Base-by-base conservation (phyloP, 169 alveolate genomes). In the Sarcocystis neurona region DNA sequence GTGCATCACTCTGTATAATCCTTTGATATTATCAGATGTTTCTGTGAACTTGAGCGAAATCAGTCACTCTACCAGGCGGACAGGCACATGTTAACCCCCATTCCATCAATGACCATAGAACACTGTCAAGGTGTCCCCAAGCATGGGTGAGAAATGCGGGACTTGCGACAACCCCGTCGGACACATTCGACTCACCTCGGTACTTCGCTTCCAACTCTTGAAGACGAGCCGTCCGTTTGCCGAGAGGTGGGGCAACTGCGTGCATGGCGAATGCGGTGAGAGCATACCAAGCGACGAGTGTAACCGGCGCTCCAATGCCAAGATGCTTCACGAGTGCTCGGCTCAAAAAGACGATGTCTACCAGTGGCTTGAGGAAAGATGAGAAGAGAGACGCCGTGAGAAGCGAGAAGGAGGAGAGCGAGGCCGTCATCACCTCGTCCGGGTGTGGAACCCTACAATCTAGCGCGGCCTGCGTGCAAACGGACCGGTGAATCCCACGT, bases 391-490 rank as follows among this genome's bases (percentile, higher is more conserved):
- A 92, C 23, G 96, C 88, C 23, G 95, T 88, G 53, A 96, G 91
- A n/a, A 77, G 60, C 6, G 96, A 89, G 96, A 97, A 96, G 58
- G 93, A 94, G 44, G 94, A 95, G 39, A 95, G 90, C 68, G 95
- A 96, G 34, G 93, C 90, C 15, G 97, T 94, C 46, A 96, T 89
- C 66, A 95, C 85, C 82, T 96, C 91, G 80, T 96, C 98, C 37
- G 98, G 97, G 87, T 94, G 94, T 47, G 78, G 48, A n/a, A 96
- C 92, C 58, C 98, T 90, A 43, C 82, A 79, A 84, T 96, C 98
- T 41, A 96, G 90, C 79, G 94, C 82, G 27, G 32, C 47, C 82
- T 72, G 82, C 12, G 20, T 39, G 46, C 43, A 34, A 18, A 18
- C 34, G 5, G 37, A n/a, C n/a, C n/a, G n/a, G n/a, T n/a, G n/a